These are phyloP conservation scores for Triticum timopheevii DNA, from an alignment of 176 grass and related monocot genomes.

Conservation along the genomic window DNA sequence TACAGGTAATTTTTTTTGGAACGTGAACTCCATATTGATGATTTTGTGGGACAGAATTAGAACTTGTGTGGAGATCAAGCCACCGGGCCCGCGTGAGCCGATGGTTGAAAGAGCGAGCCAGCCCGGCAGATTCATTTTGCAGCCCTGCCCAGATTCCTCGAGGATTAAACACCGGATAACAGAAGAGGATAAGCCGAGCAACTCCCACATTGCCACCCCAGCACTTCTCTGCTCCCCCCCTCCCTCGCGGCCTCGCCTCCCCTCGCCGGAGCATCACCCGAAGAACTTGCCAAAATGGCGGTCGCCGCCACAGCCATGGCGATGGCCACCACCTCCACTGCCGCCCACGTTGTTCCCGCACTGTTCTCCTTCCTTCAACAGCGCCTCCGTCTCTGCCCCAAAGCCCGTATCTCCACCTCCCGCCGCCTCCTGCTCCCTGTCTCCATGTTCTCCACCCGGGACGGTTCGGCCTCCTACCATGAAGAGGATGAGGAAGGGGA, in stretches of 20 bases:
- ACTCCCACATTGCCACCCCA: not conserved
- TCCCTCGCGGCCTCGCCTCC: not conserved
- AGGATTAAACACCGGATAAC: slow-evolving; percentile 27
- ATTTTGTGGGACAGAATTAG: too few relatives aligned
- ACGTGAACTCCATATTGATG: too few relatives aligned
- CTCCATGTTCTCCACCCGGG: slow-evolving; percentile 38
- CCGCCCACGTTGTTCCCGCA: slow-evolving; percentile 31
- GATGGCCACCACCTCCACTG: slow-evolving; percentile 41
- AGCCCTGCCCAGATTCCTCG: slow-evolving; percentile 3
- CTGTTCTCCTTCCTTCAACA: slow-evolving; percentile 32
- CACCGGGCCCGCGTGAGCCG: not conserved
- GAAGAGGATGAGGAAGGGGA: not conserved
- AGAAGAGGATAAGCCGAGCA: slow-evolving; percentile 62
- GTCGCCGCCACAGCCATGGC: slow-evolving; percentile 31
- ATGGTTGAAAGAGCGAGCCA: not conserved
- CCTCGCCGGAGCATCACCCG: slow-evolving; percentile 20
- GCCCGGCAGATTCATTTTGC: not conserved
- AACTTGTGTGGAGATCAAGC: not conserved
- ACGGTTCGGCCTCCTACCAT: slow-evolving; percentile 33
- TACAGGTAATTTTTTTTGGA: too few relatives aligned
- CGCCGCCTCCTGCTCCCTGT: slow-evolving; percentile 19
- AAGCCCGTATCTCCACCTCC: slow-evolving; percentile 20
- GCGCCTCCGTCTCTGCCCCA: slow-evolving; percentile 8
- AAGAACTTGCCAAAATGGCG: slow-evolving; percentile 26
- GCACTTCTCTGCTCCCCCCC: not conserved